A percentile compares a stretch with the other conserved stretches of the same genome.
phyloP scores from a whole-genome alignment of 129 eudicot species.

The Ambrosia trifida region DNA sequence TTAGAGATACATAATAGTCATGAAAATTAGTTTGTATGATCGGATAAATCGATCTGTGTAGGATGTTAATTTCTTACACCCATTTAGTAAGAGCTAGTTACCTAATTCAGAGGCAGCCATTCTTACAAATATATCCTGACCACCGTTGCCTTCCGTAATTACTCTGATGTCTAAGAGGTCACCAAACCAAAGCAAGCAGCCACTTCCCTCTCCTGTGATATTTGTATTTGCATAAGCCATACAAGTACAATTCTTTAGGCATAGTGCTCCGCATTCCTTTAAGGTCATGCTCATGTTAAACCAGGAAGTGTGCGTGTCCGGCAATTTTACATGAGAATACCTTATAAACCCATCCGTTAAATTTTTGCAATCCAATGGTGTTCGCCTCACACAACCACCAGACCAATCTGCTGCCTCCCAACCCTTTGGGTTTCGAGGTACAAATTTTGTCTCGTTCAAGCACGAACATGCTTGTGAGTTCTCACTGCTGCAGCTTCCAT shows the following conservation, averaged over 20 bases:
- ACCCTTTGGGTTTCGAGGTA: background rate
- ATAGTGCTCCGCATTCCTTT: slow-evolving; percentile 39
- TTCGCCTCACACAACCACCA: slow-evolving; percentile 49
- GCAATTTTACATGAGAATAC: slow-evolving; percentile 33
- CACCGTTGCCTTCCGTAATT: slow-evolving; percentile 7
- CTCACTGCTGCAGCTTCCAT: background rate
- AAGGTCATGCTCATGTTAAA: slow-evolving; percentile 31
- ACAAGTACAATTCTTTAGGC: slow-evolving; percentile 50
- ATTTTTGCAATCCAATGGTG: slow-evolving; percentile 34
- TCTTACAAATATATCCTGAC: slow-evolving; percentile 44
- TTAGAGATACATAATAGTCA: background rate
- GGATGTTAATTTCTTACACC: no score
- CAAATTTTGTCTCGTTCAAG: background rate
- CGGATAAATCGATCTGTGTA: no score
- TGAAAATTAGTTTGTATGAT: no score
- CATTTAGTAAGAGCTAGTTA: slow-evolving; percentile 13
- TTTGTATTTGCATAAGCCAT: slow-evolving; percentile 22
- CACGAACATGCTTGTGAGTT: background rate
- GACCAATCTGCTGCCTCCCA: slow-evolving; percentile 6
- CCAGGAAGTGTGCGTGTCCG: slow-evolving; percentile 38
- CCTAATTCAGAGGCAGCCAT: slow-evolving; percentile 58
- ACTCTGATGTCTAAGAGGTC: slow-evolving; percentile 46
- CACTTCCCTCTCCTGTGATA: slow-evolving; percentile 35
- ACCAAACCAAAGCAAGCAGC: slow-evolving; percentile 54
- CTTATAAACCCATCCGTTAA: slow-evolving; percentile 41